Conservation (phyloP, 352 stramenopile species). For the Globisporangium iwayamae region DNA sequence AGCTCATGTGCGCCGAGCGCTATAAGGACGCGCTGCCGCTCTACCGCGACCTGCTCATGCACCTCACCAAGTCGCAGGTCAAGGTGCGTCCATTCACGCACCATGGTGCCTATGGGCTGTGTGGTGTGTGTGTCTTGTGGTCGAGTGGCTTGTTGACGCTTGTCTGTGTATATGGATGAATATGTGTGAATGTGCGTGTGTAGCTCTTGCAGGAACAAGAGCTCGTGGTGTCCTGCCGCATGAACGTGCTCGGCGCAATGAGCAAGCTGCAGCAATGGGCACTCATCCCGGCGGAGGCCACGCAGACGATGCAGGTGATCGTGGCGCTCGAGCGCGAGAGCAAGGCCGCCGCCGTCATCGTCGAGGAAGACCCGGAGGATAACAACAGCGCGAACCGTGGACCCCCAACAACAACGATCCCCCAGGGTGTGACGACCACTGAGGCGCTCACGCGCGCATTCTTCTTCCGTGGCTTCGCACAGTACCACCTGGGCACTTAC, state of each 20-base stretch:
- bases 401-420: background rate
- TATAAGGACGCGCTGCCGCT: conserved; percentile 51
- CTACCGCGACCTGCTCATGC: conserved; percentile 70
- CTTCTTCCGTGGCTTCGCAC: conserved; percentile 66
- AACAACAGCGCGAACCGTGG: conserved; percentile 2
- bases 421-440: background rate
- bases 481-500: conserved; percentile 40
- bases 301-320: conserved; percentile 45
- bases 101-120: background rate
- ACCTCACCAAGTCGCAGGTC: conserved; percentile 66
- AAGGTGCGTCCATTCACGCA: conserved; percentile 20
- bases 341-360: background rate
- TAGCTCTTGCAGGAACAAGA: conserved; percentile 47
- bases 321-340: conserved; percentile 35
- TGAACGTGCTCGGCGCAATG: conserved; percentile 60
- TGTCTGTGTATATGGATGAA: background rate
- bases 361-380: conserved; percentile 2
- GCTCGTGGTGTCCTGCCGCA: conserved; percentile 62
- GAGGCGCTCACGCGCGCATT: conserved; percentile 39
- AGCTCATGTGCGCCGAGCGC: conserved; percentile 48
- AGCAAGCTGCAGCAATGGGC: conserved; percentile 58
- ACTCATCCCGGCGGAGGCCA: conserved; percentile 38
- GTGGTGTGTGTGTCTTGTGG: background rate
- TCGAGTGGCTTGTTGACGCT: too few species aligned
- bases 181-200: conserved; percentile 12